Percentiles rank a stretch among this genome's conserved stretches.
Conservation (phyloP, 192 early-diverging fungal species). For the Coemansia sp. region DNA sequence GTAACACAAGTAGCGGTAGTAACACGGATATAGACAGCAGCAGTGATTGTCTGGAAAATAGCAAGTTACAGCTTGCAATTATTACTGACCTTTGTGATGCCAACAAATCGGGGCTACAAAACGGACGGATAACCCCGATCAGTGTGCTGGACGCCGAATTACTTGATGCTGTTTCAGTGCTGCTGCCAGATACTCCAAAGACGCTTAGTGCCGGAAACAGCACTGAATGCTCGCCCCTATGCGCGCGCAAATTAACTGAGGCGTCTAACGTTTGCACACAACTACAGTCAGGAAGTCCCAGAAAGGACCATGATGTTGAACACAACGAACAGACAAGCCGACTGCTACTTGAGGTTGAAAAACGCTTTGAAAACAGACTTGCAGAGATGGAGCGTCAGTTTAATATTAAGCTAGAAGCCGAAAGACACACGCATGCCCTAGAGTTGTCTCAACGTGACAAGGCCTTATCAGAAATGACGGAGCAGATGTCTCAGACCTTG, state of each 20-base stretch:
- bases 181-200: conserved; percentile 32
- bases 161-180: conserved; percentile 19
- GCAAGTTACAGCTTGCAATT: neutral
- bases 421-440: conserved; percentile 9
- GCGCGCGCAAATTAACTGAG: neutral
- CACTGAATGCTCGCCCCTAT: neutral
- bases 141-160: conserved; percentile 12
- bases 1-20: conserved; percentile 11
- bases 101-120: neutral
- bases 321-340: neutral
- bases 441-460: conserved; percentile 9
- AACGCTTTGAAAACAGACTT: conserved; percentile 3
- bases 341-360: conserved; percentile 13
- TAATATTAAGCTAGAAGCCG: conserved; percentile 4
- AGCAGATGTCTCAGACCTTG: conserved; percentile 5
- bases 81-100: neutral
- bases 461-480: neutral
- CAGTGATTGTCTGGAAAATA: neutral
- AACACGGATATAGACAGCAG: neutral
- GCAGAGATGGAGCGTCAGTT: conserved; percentile 19
- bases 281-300: neutral
- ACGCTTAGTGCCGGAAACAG: neutral
- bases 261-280: neutral
- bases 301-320: neutral
- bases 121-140: neutral